phyloP scores from a whole-genome alignment of 768 basidiomycete species.

The Neoboletus magnificus region DNA sequence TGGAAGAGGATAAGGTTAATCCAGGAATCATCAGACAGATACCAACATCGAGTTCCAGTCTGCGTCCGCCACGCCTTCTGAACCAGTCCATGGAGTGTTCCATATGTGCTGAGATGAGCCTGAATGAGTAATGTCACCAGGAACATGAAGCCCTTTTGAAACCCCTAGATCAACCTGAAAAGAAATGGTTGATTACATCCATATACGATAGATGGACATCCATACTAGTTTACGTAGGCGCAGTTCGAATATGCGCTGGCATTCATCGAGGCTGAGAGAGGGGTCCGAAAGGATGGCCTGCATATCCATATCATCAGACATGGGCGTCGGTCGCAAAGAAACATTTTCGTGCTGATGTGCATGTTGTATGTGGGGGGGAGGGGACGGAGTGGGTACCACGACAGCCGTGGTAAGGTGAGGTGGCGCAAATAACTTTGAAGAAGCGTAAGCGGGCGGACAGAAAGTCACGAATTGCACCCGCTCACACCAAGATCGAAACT shows the following conservation, averaged over 20 bases:
- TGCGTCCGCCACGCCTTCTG: too few species aligned
- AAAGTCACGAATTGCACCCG: too few species aligned
- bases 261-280: neutral
- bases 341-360: too few species aligned
- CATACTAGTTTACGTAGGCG: neutral
- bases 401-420: too few species aligned
- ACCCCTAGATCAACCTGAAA: neutral
- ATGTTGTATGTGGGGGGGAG: too few species aligned
- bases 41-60: neutral
- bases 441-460: too few species aligned
- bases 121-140: neutral
- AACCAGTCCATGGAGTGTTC: neutral
- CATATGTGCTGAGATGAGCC: neutral
- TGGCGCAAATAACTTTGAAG: too few species aligned
- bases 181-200: neutral
- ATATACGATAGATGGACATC: neutral
- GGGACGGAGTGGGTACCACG: too few species aligned
- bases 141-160: neutral
- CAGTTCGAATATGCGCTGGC: neutral
- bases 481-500: too few species aligned
- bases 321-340: neutral
- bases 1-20: too few species aligned
- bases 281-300: neutral
- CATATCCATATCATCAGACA: neutral
- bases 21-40: too few species aligned